phyloP scores from a whole-genome alignment of 352 stramenopile genomes.

The Ochromonadaceae sp. region DNA sequence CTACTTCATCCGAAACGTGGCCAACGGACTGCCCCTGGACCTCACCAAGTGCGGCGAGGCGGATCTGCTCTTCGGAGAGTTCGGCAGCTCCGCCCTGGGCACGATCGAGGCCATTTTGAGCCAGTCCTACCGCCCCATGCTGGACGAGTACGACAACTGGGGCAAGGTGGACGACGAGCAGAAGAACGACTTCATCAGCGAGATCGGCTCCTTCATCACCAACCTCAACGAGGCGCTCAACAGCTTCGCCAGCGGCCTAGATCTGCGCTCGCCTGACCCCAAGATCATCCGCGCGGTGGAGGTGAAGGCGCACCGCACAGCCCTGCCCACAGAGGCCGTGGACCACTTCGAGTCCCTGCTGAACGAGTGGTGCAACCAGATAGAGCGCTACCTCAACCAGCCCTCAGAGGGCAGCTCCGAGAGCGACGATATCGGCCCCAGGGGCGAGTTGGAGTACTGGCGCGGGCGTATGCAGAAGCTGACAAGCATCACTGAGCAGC shows the following conservation, averaged over 20 bases:
- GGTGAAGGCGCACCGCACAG: slow-evolving; percentile 46
- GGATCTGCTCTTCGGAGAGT: slow-evolving; percentile 48
- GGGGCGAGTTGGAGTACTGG: slow-evolving; percentile 93
- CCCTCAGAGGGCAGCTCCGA: slow-evolving; percentile 42
- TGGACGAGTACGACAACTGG: slow-evolving; percentile 83
- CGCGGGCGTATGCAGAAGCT: slow-evolving; percentile 84
- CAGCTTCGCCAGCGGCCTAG: slow-evolving; percentile 80
- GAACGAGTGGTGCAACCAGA: slow-evolving; percentile 90
- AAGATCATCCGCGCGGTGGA: slow-evolving; percentile 43
- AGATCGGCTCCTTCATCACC: slow-evolving; percentile 81
- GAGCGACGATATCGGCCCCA: slow-evolving; percentile 52
- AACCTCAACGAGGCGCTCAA: slow-evolving; percentile 84
- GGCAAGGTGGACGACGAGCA: slow-evolving; percentile 78
- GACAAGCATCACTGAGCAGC: slow-evolving; percentile 95
- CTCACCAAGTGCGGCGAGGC: slow-evolving; percentile 38
- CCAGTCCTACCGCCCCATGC: slow-evolving; percentile 65
- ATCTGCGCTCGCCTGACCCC: slow-evolving; percentile 64
- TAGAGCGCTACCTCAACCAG: slow-evolving; percentile 77
- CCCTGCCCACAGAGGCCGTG: slow-evolving; percentile 70
- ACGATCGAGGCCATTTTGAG: slow-evolving; percentile 48
- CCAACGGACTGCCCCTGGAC: slow-evolving; percentile 31
- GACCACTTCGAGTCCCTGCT: slow-evolving; percentile 84
- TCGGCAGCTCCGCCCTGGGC: slow-evolving; percentile 44
- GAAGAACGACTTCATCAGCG: slow-evolving; percentile 72
- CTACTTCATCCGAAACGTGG: slow-evolving; percentile 43